A percentile compares a stretch with the other conserved stretches of the same genome.
phyloP scores from a whole-genome alignment of 805 yeast genomes.

The Saturnispora sanitii region DNA sequence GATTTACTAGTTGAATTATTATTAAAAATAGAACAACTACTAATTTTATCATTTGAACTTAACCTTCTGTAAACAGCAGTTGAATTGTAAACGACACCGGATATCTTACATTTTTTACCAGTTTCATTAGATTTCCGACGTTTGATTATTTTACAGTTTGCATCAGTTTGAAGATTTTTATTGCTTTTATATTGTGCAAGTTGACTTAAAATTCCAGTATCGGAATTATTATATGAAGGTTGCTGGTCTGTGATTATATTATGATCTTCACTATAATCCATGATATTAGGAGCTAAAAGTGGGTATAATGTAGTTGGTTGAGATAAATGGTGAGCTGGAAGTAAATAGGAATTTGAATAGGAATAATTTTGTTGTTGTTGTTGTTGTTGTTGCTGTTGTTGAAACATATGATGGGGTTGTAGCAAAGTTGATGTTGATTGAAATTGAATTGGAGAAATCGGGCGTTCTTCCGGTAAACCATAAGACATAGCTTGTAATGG shows the following conservation, averaged over 20 bases:
- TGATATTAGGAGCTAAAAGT: not conserved
- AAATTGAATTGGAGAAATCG: not conserved
- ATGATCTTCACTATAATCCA: not conserved
- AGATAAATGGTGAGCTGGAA: not conserved
- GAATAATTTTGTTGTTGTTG: too few relatives aligned
- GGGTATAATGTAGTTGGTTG: not conserved
- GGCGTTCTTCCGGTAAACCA: not conserved
- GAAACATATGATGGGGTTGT: not conserved
- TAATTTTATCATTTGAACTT: slow-evolving; percentile 12
- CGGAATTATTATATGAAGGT: not conserved
- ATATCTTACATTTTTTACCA: slow-evolving; percentile 15
- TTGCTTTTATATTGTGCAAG: slow-evolving; percentile 15
- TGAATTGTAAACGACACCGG: slow-evolving; percentile 21
- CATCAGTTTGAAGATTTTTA: not conserved
- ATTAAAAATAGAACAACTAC: not conserved
- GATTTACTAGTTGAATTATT: slow-evolving; percentile 13
- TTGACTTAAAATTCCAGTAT: not conserved
- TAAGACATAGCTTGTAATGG: not conserved
- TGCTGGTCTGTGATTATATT: not conserved
- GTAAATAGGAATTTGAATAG: too few relatives aligned
- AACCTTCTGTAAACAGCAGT: slow-evolving; percentile 20
- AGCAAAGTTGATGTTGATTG: not conserved
- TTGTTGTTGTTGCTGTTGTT: slow-evolving; percentile 16
- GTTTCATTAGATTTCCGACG: not conserved
- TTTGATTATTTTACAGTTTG: not conserved